Evolutionary conservation across 2,329 filamentous ascomycete genomes (phyloP).

Genomic region (Colletotrichum tamarilloi): DNA sequence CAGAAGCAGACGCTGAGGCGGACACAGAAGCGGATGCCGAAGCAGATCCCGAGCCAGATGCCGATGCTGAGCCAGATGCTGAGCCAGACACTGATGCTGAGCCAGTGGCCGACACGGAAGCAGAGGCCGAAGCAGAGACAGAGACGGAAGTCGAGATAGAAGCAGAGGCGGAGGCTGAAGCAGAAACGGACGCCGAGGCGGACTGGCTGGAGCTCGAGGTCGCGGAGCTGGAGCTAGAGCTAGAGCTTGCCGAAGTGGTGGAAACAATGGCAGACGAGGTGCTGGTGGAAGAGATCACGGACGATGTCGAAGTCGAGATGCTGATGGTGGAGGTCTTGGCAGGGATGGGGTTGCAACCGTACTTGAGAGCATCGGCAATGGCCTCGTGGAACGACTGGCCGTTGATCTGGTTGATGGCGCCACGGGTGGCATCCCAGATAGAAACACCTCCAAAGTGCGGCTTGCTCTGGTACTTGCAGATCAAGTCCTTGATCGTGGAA

Average conservation of each 20-base stretch:
- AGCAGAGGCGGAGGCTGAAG: background rate
- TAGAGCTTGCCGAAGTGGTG: conserved; percentile 27
- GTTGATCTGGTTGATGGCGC: conserved; percentile 43
- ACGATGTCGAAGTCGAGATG: conserved; percentile 30
- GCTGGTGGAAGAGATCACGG: conserved; percentile 19
- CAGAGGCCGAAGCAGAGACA: background rate
- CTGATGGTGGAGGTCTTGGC: conserved; percentile 38
- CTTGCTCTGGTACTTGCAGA: conserved; percentile 51
- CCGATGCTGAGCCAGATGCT: background rate
- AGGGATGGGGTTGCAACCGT: conserved; percentile 47
- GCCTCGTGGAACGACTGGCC: conserved; percentile 51
- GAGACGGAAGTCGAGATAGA: conserved; percentile 4
- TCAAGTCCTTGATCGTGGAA: conserved; percentile 46
- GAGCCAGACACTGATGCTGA: conserved; percentile 3
- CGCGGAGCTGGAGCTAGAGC: conserved; percentile 3
- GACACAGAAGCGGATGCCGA: conserved; percentile 1
- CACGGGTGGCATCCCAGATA: conserved; percentile 56
- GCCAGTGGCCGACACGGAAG: background rate
- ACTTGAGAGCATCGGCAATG: conserved; percentile 49
- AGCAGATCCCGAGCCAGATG: background rate
- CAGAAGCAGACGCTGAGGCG: background rate
- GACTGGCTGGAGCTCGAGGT: background rate
- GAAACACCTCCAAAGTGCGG: conserved; percentile 58
- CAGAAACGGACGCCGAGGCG: conserved; percentile 1
- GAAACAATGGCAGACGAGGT: conserved; percentile 32